Conservation (phyloP, 1,284 basidiomycete genomes). For the Austroboletus rostrupii region DNA sequence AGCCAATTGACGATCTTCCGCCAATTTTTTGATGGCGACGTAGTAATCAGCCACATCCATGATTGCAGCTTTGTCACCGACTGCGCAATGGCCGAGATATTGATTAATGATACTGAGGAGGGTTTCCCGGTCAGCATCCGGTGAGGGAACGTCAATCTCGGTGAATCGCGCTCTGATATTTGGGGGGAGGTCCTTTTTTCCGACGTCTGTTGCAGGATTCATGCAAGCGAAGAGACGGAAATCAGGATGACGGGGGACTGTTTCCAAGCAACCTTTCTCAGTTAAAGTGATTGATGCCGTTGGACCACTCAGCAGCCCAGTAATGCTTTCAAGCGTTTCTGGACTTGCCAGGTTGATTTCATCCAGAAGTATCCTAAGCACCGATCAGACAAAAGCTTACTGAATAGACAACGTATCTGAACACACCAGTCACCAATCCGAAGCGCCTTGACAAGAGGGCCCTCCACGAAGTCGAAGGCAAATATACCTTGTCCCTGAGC, state of each 20-base stretch:
- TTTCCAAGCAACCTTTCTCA: slow-evolving; percentile 90
- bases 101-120: slow-evolving; percentile 85
- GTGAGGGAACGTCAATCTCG: slow-evolving; percentile 91
- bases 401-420: neutral
- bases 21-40: slow-evolving; percentile 75
- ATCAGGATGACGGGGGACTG: slow-evolving; percentile 87
- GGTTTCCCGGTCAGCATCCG: slow-evolving; percentile 90
- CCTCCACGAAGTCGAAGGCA: slow-evolving; percentile 94
- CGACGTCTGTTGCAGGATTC: slow-evolving; percentile 99
- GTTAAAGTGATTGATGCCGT: slow-evolving; percentile 89
- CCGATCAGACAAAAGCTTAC: slow-evolving; percentile 2
- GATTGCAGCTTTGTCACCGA: slow-evolving; percentile 85
- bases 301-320: slow-evolving; percentile 81
- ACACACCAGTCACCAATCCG: slow-evolving; percentile 86
- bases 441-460: slow-evolving; percentile 91
- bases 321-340: slow-evolving; percentile 93
- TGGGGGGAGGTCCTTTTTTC: slow-evolving; percentile 94
- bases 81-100: slow-evolving; percentile 83
- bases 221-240: slow-evolving; percentile 98
- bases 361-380: slow-evolving; percentile 83
- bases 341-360: slow-evolving; percentile 95
- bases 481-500: slow-evolving; percentile 83
- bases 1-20: slow-evolving; percentile 79
- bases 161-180: slow-evolving; percentile 92
- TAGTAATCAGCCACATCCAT: slow-evolving; percentile 95